Evolutionary conservation across 495 filamentous ascomycete genomes (phyloP).

Genomic region (Penicillium goetzii): DNA sequence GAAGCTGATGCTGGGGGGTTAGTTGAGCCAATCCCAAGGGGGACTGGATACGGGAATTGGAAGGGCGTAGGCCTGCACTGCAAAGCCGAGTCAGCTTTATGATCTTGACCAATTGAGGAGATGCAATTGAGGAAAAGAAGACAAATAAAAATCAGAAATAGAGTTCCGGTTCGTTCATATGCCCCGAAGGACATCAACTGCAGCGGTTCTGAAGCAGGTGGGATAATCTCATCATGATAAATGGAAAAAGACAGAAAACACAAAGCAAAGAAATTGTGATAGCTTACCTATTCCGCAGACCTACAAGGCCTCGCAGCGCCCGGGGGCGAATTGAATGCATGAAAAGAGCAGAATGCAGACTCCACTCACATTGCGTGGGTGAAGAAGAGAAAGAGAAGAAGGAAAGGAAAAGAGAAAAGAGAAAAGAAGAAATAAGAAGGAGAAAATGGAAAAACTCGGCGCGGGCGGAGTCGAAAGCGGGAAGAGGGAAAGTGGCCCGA

Average conservation of each 20-base stretch:
- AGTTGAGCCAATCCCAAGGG: slow-evolving; percentile 22
- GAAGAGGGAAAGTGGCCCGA: slow-evolving; percentile 36
- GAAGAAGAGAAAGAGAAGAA: slow-evolving; percentile 23
- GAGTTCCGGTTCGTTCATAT: slow-evolving; percentile 46
- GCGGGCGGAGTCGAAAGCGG: slow-evolving; percentile 27
- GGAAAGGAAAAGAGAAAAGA: not conserved
- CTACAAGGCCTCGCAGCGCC: slow-evolving; percentile 33
- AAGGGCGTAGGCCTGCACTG: slow-evolving; percentile 35
- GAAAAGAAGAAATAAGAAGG: not conserved
- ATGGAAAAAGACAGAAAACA: slow-evolving; percentile 22
- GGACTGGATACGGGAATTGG: slow-evolving; percentile 12
- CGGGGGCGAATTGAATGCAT: slow-evolving; percentile 48
- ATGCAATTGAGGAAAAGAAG: slow-evolving; percentile 17
- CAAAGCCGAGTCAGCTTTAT: slow-evolving; percentile 28
- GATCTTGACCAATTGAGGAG: slow-evolving; percentile 7
- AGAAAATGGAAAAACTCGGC: slow-evolving; percentile 20
- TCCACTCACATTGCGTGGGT: slow-evolving; percentile 30
- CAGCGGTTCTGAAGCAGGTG: slow-evolving; percentile 82
- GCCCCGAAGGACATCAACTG: slow-evolving; percentile 71
- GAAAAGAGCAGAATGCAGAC: slow-evolving; percentile 7
- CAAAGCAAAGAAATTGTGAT: slow-evolving; percentile 12
- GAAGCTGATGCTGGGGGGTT: slow-evolving; percentile 21
- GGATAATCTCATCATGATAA: slow-evolving; percentile 56
- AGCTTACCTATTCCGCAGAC: slow-evolving; percentile 43
- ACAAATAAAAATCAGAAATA: slow-evolving; percentile 22